Conservation (phyloP, 2,329 filamentous ascomycete genomes). For the Aspergillus terreus region DNA sequence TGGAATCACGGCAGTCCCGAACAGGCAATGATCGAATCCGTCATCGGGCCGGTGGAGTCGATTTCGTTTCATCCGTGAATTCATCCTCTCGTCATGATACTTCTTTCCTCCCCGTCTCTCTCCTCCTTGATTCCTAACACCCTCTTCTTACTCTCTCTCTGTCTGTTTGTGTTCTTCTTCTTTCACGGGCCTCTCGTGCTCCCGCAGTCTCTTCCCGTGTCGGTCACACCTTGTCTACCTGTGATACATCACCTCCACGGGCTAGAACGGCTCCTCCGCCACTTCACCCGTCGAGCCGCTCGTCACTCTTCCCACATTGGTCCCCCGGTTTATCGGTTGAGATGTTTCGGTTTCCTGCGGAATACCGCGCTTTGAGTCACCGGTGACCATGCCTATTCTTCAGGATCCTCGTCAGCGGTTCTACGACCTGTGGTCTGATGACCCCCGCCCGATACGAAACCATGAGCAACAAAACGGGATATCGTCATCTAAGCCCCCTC, state of each 20-base stretch:
- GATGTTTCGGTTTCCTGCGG: slow-evolving; percentile 21
- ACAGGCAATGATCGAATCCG: not conserved
- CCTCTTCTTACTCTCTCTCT: not conserved
- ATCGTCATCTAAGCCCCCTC: slow-evolving; percentile 10
- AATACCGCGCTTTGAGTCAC: not conserved
- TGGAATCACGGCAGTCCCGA: not conserved
- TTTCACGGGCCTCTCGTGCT: not conserved
- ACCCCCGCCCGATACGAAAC: slow-evolving; percentile 12
- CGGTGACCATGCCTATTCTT: slow-evolving; percentile 33
- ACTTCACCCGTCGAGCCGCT: not conserved
- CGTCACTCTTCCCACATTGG: not conserved
- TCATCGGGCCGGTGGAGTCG: not conserved
- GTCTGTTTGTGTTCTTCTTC: not conserved
- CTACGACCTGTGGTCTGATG: slow-evolving; percentile 24
- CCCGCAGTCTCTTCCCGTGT: not conserved
- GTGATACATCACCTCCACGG: not conserved
- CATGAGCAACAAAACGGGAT: slow-evolving; percentile 4
- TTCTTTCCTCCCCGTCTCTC: not conserved
- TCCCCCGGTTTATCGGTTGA: slow-evolving; percentile 12
- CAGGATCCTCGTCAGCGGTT: slow-evolving; percentile 29
- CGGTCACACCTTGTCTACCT: not conserved
- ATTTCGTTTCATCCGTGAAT: not conserved
- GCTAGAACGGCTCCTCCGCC: not conserved
- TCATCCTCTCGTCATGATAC: slow-evolving; percentile 1
- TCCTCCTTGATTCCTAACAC: not conserved